These are phyloP conservation scores for Candida palmyrensis DNA, from an alignment of 805 yeast species.

Conservation along the genomic window DNA sequence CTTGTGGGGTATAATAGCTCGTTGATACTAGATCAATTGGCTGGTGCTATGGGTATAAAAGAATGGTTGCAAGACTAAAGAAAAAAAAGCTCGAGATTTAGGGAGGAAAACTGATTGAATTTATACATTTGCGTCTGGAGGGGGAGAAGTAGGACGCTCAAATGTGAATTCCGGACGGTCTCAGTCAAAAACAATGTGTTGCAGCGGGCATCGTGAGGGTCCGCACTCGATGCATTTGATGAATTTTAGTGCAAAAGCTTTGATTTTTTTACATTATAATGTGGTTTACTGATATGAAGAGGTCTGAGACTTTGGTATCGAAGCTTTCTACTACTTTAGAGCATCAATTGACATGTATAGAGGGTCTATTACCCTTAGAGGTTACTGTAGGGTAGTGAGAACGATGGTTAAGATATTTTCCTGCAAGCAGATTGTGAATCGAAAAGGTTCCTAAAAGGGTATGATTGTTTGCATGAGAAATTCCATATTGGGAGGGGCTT, in stretches of 20 bases:
- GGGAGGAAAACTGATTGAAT: neutral
- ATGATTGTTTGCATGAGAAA: conserved; percentile 4
- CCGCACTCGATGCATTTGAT: too few species aligned
- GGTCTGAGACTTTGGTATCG: too few species aligned
- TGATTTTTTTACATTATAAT: too few species aligned
- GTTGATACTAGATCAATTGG: too few species aligned
- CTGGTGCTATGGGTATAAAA: neutral
- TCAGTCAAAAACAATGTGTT: too few species aligned
- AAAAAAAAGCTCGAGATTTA: neutral
- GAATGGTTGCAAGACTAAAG: neutral
- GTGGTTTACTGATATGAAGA: too few species aligned
- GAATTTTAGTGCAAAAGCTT: too few species aligned
- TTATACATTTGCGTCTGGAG: neutral
- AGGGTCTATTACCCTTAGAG: conserved; percentile 3
- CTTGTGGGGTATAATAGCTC: too few species aligned
- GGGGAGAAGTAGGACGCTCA: too few species aligned
- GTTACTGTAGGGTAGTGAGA: neutral
- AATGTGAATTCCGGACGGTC: too few species aligned
- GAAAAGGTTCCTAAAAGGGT: conserved; percentile 2
- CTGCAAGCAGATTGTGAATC: neutral
- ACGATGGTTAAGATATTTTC: neutral
- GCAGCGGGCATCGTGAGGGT: too few species aligned
- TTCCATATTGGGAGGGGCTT: conserved; percentile 3
- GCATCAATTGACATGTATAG: conserved; percentile 1
- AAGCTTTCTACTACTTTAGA: neutral